Percentiles rank a stretch among this genome's conserved stretches.
phyloP scores from a whole-genome alignment of 2,329 filamentous ascomycete species.

The Triangularia verruculosa region DNA sequence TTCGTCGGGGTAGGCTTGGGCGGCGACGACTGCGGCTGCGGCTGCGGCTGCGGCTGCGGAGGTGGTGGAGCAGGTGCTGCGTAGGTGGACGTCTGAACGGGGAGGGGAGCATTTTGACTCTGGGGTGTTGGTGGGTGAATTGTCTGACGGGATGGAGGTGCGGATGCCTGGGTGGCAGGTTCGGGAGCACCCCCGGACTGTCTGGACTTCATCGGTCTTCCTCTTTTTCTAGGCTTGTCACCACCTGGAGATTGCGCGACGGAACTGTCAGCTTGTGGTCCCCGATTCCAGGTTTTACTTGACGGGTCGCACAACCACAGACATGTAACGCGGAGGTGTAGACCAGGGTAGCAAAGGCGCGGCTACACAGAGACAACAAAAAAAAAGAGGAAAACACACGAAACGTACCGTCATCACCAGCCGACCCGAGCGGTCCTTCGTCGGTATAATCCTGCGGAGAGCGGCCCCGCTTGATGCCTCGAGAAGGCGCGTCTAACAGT shows the following conservation, averaged over 20 bases:
- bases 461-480: slow-evolving; percentile 76
- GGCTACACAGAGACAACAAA: slow-evolving; percentile 38
- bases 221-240: slow-evolving; percentile 55
- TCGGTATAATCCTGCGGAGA: slow-evolving; percentile 67
- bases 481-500: slow-evolving; percentile 52
- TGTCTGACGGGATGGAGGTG: slow-evolving; percentile 42
- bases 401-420: slow-evolving; percentile 72
- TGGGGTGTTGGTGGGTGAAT: slow-evolving; percentile 45
- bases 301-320: slow-evolving; percentile 33
- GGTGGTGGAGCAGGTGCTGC: slow-evolving; percentile 28
- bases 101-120: slow-evolving; percentile 47
- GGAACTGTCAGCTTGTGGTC: slow-evolving; percentile 31
- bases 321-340: slow-evolving; percentile 33
- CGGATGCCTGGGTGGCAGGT: slow-evolving; percentile 51
- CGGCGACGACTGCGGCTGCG: slow-evolving; percentile 57
- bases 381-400: slow-evolving; percentile 27
- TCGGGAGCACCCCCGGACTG: slow-evolving; percentile 51
- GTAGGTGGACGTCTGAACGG: slow-evolving; percentile 43
- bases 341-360: slow-evolving; percentile 33
- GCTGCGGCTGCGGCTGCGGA: slow-evolving; percentile 54
- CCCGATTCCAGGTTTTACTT: slow-evolving; percentile 23
- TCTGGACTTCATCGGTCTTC: slow-evolving; percentile 61
- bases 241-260: slow-evolving; percentile 37
- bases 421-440: slow-evolving; percentile 48
- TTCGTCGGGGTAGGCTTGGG: slow-evolving; percentile 80